phyloP scores from a whole-genome alignment of 805 yeast species.

The Myxozyma udenii region DNA sequence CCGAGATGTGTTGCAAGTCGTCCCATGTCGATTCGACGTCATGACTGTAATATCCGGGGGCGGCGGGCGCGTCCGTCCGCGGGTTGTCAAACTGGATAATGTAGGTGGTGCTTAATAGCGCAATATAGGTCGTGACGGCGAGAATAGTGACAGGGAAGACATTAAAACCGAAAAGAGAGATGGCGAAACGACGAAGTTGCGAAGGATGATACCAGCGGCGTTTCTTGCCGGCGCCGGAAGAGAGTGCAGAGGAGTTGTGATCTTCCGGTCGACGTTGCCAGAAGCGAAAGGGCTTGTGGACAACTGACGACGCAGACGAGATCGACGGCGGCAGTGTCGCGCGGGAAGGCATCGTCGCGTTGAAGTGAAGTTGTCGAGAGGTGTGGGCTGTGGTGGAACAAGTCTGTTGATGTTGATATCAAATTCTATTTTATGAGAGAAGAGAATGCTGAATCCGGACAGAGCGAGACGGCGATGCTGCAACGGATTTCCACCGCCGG shows the following conservation, averaged over 20 bases:
- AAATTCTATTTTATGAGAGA: no score
- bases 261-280: slow-evolving; percentile 29
- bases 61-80: slow-evolving; percentile 27
- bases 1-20: slow-evolving; percentile 67
- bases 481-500: no score
- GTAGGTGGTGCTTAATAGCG: slow-evolving; percentile 28
- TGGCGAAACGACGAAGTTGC: slow-evolving; percentile 14
- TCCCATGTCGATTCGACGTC: slow-evolving; percentile 52
- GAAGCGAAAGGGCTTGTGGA: slow-evolving; percentile 28
- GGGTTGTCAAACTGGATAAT: slow-evolving; percentile 29
- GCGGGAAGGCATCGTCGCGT: slow-evolving; percentile 27
- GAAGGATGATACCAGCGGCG: slow-evolving; percentile 27
- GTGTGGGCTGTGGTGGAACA: no score
- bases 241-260: slow-evolving; percentile 15
- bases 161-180: slow-evolving; percentile 23
- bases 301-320: slow-evolving; percentile 30
- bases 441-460: background rate
- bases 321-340: slow-evolving; percentile 29
- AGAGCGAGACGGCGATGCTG: background rate
- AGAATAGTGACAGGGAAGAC: slow-evolving; percentile 28
- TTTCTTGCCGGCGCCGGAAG: slow-evolving; percentile 10
- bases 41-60: slow-evolving; percentile 21
- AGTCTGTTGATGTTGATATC: no score
- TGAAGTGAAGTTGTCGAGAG: no score
- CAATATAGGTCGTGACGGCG: slow-evolving; percentile 25